Evolutionary conservation across 495 filamentous ascomycete species (phyloP).

Genomic region (Penicillium tannophilum): DNA sequence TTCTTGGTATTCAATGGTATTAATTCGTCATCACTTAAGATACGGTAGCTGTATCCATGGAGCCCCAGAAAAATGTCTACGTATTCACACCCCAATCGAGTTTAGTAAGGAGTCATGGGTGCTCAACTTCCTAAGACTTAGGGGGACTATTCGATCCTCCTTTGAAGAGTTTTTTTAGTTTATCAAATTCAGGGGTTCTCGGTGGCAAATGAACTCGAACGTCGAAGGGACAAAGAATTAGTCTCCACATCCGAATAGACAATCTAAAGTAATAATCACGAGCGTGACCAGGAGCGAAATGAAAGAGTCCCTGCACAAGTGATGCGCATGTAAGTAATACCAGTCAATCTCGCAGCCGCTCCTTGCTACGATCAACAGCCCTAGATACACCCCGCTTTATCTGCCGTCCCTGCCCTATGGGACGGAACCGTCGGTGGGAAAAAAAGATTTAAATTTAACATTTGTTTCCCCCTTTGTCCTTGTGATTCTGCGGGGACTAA

Average conservation of each 20-base stretch:
- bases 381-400: slow-evolving; percentile 29
- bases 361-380: slow-evolving; percentile 34
- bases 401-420: slow-evolving; percentile 12
- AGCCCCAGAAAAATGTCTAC: slow-evolving; percentile 13
- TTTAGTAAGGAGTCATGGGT: slow-evolving; percentile 15
- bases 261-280: slow-evolving; percentile 9
- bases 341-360: slow-evolving; percentile 32
- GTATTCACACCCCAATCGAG: slow-evolving; percentile 19
- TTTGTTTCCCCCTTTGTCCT: slow-evolving; percentile 4
- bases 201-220: slow-evolving; percentile 4
- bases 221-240: neutral
- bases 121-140: slow-evolving; percentile 1
- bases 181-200: slow-evolving; percentile 3
- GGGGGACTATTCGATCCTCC: neutral
- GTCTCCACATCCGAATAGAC: slow-evolving; percentile 4
- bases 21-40: slow-evolving; percentile 4
- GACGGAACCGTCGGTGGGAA: slow-evolving; percentile 11
- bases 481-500: slow-evolving; percentile 20
- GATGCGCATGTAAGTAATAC: slow-evolving; percentile 28
- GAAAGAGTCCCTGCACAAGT: neutral
- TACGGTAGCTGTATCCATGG: neutral
- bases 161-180: slow-evolving; percentile 4
- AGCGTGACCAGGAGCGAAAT: slow-evolving; percentile 5
- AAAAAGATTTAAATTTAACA: slow-evolving; percentile 5
- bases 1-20: slow-evolving; percentile 14